Evolutionary conservation across 2,329 filamentous ascomycete species (phyloP).

Genomic region (Zymoseptoria ardabiliae): DNA sequence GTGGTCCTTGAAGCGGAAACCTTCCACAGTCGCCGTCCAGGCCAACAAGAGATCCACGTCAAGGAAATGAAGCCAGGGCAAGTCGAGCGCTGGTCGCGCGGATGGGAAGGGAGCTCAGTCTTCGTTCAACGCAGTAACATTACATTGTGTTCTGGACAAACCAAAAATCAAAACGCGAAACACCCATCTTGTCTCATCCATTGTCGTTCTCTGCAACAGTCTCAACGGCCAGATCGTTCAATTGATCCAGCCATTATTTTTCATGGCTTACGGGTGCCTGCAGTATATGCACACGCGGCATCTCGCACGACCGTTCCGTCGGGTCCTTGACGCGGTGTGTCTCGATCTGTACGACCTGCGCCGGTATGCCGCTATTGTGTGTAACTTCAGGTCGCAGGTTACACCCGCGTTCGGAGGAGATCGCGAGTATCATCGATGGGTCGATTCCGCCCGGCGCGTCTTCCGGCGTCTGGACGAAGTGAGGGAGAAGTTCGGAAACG

Average conservation of each 20-base stretch:
- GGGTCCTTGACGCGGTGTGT: not conserved
- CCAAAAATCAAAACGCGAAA: not conserved
- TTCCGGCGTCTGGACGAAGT: not conserved
- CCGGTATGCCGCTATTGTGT: not conserved
- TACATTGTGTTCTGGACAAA: not conserved
- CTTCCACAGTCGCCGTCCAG: slow-evolving; percentile 7
- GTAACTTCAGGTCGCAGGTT: not conserved
- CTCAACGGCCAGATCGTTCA: not conserved
- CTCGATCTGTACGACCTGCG: not conserved
- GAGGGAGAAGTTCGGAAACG: not conserved
- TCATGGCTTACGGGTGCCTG: not conserved
- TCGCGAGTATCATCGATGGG: not conserved
- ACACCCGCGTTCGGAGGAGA: not conserved
- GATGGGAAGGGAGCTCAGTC: not conserved
- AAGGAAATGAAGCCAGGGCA: not conserved
- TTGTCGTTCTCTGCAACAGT: not conserved
- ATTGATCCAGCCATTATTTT: not conserved
- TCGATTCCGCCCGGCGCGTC: not conserved
- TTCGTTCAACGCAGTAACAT: not conserved
- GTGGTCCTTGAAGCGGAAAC: slow-evolving; percentile 15
- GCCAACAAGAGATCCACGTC: slow-evolving; percentile 5
- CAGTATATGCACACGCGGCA: not conserved
- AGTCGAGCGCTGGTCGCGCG: not conserved
- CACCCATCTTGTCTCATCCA: not conserved
- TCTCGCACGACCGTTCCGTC: not conserved